Evolutionary conservation across 2,329 filamentous ascomycete species (phyloP), one percentile per base, ranked within the genome.

Genomic region (Aspergillus japonicus): DNA sequence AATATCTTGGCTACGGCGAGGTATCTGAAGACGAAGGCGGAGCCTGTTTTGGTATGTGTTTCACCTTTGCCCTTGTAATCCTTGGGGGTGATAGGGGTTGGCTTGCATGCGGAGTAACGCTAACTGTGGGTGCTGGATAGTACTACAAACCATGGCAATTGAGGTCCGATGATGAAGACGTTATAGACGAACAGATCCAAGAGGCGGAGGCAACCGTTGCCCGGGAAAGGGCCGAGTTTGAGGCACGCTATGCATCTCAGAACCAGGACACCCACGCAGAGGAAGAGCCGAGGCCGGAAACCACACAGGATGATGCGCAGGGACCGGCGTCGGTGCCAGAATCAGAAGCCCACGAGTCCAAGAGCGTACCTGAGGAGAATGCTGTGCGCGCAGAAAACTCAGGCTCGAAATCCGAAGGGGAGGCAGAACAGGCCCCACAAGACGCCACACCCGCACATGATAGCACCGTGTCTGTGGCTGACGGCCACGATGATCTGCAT

Each of bases 101-200:
- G 26, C 26, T 29, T 29, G 26, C 8, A 19, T 7, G 14, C 6
- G 6, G 5, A 19, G 6, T 19, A 44, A 19, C 12, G 16, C 47
- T 54, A n/a, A 53, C 23, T 52, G 16, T 26, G 44, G 21, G 44
- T 12, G 33, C 33, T 57, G 8, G 47, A 12, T 64, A 96, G 92
- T 94, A 89, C 74, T 97, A 95, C 75, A 87, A 89, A 50, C 94
- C 94, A 0, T 96, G 90, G 89, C 87, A 92, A 67, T 81, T 90
- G 58, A 86, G 85, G 33, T 74, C 80, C 5, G 82, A 85, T 49
- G 89, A 97, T 73, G 86, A 93, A 73, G 83, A 86, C 5, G 81
- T 76, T 11, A 90, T 97, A 71, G 83, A 87, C 50, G 79, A 83
- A 4, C 93, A 96, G 73, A 81, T 91, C 29, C 80, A 83, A 50